Evolutionary conservation across 805 yeast genomes (phyloP), one percentile per base, ranked within the genome.

Genomic region (Nakazawaea wyomingensis): DNA sequence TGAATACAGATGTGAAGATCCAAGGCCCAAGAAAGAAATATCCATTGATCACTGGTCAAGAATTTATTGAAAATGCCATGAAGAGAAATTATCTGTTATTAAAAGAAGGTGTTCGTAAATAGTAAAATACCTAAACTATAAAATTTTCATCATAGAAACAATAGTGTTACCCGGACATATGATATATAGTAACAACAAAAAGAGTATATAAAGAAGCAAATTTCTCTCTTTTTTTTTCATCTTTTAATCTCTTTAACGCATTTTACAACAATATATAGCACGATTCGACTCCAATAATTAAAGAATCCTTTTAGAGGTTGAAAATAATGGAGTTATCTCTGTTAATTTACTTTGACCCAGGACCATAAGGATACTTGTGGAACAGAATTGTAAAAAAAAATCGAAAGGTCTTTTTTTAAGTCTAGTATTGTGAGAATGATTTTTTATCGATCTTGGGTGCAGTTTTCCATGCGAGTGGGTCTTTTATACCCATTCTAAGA

Each of bases 221-320:
- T 27, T 35, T 26, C 11, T 29, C 13, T 32, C 37, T 37, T 40
- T n/a, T 13, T 27, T 16, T 13, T 32, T 44, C 32, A 24, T 37
- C 36, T 26, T 36, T 41, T 38, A 31, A 29, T 37, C 49, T 47
- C 54, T 39, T 54, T 61, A 72, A 71, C 78, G 77, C 77, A 71
- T 73, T 68, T 54, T 54, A 57, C 71, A 75, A 32, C 79, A 70
- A 78, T 60, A 32, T 33, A 72, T 62, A 60, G 60, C 66, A 59
- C 48, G 69, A 66, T 68, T 66, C 62, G 53, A n/a, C n/a, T n/a
- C n/a, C n/a, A n/a, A 27, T n/a, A 10, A 6, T 17, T 59, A 69
- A 66, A 62, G 79, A 75, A 71, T 74, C 66, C 75, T 76, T 66
- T 67, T 61, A 21, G 79, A 74, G 80, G 80, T 71, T 72, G 76